Evolutionary conservation across 1,284 basidiomycete species (phyloP), one percentile per base, ranked within the genome.

Genomic region (Papiliotrema laurentii): DNA sequence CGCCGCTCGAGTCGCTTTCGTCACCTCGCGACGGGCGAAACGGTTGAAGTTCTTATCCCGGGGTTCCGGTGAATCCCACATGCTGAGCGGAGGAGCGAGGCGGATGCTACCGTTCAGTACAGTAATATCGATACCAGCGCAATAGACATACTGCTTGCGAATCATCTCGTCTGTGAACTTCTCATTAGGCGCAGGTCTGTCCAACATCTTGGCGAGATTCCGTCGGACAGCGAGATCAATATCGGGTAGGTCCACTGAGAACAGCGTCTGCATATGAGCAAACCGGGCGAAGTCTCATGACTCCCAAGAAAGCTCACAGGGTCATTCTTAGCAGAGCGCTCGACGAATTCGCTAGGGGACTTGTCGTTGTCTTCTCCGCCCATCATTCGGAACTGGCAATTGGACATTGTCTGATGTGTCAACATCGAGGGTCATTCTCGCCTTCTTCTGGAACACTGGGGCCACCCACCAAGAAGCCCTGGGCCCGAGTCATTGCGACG

Each of bases 401-500:
- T 51, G 1, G 71, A 64, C 44, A 71, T 45, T 3, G 65, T 66
- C 73, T 73, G 42, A 0, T 7, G 5, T 36, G 4, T 36, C 21
- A 37, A 24, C 22, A 7, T 9, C 6, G n/a, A 19, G 5, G 14
- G 19, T 33, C 5, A 13, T 14, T 14, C 16, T 11, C n/a, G 10
- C 21, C 5, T 5, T 26, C n/a, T n/a, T n/a, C n/a, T n/a, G n/a
- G n/a, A 18, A 27, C 24, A 11, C 30, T 7, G 37, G 40, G 5
- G 4, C n/a, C 13, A 53, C 67, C 56, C 21, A 74, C 73, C 24
- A 93, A 76, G 16, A 90, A 75, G 3, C 78, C 77, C 64, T 93
- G 86, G 0, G 90, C 90, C 10, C 90, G 81, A 0, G 90, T 96
- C 75, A 89, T 91, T 0, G 89, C 90, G 4, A 94, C 90, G 64